Evolutionary conservation across 345 rosid genomes (phyloP).

Genomic region (Combretum micranthum): DNA sequence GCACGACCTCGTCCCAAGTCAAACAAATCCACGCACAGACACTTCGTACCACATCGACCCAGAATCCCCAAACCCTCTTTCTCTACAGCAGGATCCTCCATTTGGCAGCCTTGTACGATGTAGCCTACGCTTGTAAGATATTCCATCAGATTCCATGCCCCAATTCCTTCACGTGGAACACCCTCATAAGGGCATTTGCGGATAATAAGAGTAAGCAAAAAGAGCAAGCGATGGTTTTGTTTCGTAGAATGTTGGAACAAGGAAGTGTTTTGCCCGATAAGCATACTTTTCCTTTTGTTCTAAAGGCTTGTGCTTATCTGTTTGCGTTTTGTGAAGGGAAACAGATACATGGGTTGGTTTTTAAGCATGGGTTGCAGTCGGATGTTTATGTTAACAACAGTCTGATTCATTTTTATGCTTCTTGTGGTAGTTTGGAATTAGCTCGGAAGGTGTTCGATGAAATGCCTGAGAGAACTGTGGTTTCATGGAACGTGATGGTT

Average conservation of each 20-base stretch:
- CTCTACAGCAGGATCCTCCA: slow-evolving; percentile 58
- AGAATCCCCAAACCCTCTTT: slow-evolving; percentile 33
- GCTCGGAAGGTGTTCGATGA: slow-evolving; percentile 54
- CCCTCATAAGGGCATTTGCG: slow-evolving; percentile 68
- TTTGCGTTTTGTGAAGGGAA: slow-evolving; percentile 57
- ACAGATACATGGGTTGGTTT: slow-evolving; percentile 56
- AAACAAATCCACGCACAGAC: slow-evolving; percentile 72
- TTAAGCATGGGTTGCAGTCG: slow-evolving; percentile 51
- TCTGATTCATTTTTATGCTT: slow-evolving; percentile 63
- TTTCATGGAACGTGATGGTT: slow-evolving; percentile 71
- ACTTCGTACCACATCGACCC: slow-evolving; percentile 42
- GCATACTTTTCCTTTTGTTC: slow-evolving; percentile 74
- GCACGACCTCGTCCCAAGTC: slow-evolving; percentile 48
- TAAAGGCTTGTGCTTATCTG: slow-evolving; percentile 70
- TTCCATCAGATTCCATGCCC: slow-evolving; percentile 39
- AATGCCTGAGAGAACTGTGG: slow-evolving; percentile 60
- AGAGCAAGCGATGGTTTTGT: slow-evolving; percentile 45
- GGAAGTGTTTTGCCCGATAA: slow-evolving; percentile 52
- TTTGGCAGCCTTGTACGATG: slow-evolving; percentile 36
- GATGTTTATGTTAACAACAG: slow-evolving; percentile 75
- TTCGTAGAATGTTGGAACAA: slow-evolving; percentile 40
- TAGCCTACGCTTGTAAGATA: slow-evolving; percentile 42
- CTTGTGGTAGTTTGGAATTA: slow-evolving; percentile 52
- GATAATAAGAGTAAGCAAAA: slow-evolving; percentile 31
- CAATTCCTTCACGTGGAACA: slow-evolving; percentile 83